phyloP scores from a whole-genome alignment of 164 flowering plant species.

The Stephania yunnanensis region DNA sequence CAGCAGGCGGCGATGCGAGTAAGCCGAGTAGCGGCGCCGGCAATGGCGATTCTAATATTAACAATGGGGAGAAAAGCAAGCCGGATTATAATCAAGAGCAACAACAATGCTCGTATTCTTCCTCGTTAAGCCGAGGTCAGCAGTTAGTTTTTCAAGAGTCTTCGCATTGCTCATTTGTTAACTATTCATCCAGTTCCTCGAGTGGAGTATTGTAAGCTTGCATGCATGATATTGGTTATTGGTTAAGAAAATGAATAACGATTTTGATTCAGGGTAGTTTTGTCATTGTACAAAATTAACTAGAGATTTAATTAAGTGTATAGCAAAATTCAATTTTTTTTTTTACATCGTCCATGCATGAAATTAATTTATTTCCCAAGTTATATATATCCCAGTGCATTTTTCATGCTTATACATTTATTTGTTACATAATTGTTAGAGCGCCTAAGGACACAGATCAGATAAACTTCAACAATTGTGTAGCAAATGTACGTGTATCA shows the following conservation, averaged over 20 bases:
- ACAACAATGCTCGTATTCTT: conserved; percentile 18
- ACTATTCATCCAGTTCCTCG: conserved; percentile 51
- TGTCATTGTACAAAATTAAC: conserved; percentile 19
- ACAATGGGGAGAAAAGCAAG: no score
- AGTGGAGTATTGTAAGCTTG: conserved; percentile 17
- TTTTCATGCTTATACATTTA: no score
- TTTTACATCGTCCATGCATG: not conserved
- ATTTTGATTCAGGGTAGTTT: not conserved
- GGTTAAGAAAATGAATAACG: not conserved
- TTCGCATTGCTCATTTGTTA: conserved; percentile 43
- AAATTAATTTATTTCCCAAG: no score
- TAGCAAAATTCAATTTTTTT: conserved; percentile 6
- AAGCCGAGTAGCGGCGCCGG: conserved; percentile 23
- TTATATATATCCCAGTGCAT: no score
- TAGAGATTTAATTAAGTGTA: conserved; percentile 6
- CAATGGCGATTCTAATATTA: conserved; percentile 11
- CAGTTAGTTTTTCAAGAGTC: conserved; percentile 45
- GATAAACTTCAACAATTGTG: no score
- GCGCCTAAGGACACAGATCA: no score
- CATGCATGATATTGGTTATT: no score
- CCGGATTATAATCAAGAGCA: no score
- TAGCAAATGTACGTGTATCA: no score
- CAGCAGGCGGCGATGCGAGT: conserved; percentile 24
- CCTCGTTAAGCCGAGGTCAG: conserved; percentile 46
- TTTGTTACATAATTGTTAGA: no score